Evolutionary conservation across 257 asterid genomes (phyloP).

Genomic region (Lycium barbarum): DNA sequence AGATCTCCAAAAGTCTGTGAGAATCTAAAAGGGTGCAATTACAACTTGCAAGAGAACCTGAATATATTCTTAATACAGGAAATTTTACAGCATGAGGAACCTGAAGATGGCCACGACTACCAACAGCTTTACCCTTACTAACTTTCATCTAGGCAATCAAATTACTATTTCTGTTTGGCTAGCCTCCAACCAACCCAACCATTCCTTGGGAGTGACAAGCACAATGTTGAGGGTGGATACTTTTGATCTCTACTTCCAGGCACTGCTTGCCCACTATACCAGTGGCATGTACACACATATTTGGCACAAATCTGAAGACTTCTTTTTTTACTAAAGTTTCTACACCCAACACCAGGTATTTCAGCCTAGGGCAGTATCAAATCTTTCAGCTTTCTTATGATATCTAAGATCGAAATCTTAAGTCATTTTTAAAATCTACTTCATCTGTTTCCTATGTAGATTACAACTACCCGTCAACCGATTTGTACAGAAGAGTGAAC

Average conservation of each 20-base stretch:
- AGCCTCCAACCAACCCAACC: neutral
- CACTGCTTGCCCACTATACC: neutral
- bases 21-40: constrained; percentile 10
- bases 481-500: neutral
- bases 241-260: neutral
- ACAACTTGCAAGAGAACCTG: neutral
- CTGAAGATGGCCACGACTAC: neutral
- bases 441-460: neutral
- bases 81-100: neutral
- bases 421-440: neutral
- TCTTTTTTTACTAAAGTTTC: neutral
- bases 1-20: neutral
- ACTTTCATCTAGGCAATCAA: neutral
- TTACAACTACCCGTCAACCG: neutral
- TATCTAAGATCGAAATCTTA: neutral
- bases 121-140: neutral
- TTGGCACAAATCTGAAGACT: neutral
- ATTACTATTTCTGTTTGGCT: neutral
- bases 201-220: constrained; percentile 2
- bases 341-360: neutral
- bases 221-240: neutral
- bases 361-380: neutral
- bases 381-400: neutral
- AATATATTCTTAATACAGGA: neutral
- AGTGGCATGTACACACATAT: neutral